Conservation (phyloP, 1,139 yeast genomes). For the Saccharomyces pastorianus region DNA sequence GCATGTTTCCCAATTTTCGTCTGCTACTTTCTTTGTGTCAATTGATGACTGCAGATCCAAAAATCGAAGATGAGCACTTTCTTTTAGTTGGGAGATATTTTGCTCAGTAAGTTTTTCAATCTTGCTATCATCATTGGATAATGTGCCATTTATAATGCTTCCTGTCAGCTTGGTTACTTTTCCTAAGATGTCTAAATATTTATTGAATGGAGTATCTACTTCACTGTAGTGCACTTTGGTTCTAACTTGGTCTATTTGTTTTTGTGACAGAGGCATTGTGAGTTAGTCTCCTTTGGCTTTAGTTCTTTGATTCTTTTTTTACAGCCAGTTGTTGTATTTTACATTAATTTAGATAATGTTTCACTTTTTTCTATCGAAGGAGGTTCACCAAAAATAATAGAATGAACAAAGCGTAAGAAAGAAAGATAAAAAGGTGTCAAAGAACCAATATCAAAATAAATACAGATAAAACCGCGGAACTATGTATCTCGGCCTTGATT, state of each 20-base stretch:
- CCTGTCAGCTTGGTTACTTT: constrained; percentile 15
- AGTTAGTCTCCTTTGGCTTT: not conserved
- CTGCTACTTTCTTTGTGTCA: constrained; percentile 18
- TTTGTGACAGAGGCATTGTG: constrained; percentile 13
- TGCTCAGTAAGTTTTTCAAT: constrained; percentile 7
- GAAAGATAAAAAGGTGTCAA: not conserved
- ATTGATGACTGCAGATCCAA: constrained; percentile 19
- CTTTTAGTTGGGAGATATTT: constrained; percentile 11
- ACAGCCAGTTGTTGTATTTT: not conserved
- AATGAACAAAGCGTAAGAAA: not conserved
- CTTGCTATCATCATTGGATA: constrained; percentile 10
- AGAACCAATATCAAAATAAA: not conserved
- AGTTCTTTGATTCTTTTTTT: not conserved
- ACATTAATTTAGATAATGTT: not conserved
- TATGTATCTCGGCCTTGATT: not conserved
- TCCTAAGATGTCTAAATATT: constrained; percentile 17
- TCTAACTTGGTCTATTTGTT: constrained; percentile 16
- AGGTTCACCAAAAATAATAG: not conserved
- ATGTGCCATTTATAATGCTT: constrained; percentile 14
- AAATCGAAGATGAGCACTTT: constrained; percentile 15
- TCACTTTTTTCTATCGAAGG: not conserved
- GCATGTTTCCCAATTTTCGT: constrained; percentile 21
- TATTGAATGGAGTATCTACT: constrained; percentile 19
- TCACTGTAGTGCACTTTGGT: constrained; percentile 24
- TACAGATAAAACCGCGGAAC: not conserved